Evolutionary conservation across 495 filamentous ascomycete species (phyloP), one percentile per base, ranked within the genome.

Genomic region (Aspergillus hancockii): DNA sequence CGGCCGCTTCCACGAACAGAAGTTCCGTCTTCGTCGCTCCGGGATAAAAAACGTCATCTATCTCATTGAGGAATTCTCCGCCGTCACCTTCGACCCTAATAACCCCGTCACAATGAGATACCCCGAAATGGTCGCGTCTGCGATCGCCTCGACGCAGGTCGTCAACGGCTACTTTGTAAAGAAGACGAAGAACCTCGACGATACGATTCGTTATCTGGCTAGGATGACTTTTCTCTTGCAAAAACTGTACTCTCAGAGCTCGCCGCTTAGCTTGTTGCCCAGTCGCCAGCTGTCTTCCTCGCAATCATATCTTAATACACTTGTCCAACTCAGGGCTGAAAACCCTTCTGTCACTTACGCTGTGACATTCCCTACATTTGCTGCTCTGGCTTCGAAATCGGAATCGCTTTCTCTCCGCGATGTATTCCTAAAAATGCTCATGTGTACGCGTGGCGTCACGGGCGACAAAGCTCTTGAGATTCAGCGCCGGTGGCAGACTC

Each of bases 151-250:
- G 22, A 91, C 88, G 8, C 90, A 93, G 60, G 90, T 93, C 9
- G 85, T 93, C 36, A 86, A 92, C 62, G 89, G 88, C 21, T 93
- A 88, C 66, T 94, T 94, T 64, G 75, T 94, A 51, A 94, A 93
- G 66, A 81, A 81, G 62, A 95, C 91, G 4, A 77, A 78, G 49
- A 88, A 85, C 63, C 79, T 93, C 45, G 91, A 93, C 65, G 90
- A 95, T 57, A 87, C 89, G 0, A 92, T 95, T 52, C 80, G 83
- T 14, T 95, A 95, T 67, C 74, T 95, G 3, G 83, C 88, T 0
- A 79, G 84, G 3, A 89, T 95, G 85, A 93, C 91, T 1, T 77
- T 77, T 51, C 71, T 90, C 60, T 74, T 94, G 3, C 82, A 87
- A 61, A 79, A 78, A 18, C 76, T 85, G 55, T 93, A 92, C 65